phyloP scores from a whole-genome alignment of 306 rosid genomes.

The Rubus idaeus region DNA sequence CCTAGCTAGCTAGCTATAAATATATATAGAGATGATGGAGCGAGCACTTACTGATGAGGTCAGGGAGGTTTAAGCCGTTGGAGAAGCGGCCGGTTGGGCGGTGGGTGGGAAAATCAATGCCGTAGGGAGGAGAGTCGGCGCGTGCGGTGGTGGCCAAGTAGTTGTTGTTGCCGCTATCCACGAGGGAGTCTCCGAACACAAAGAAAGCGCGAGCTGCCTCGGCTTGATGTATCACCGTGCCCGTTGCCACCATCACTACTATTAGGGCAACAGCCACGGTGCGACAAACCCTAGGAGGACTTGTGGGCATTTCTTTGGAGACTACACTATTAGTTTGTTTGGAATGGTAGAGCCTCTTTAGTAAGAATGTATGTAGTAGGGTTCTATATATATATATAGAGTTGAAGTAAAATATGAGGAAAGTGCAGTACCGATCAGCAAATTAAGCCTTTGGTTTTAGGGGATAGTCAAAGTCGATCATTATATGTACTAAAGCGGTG shows the following conservation, averaged over 20 bases:
- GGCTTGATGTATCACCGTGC: not conserved
- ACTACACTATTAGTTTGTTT: not conserved
- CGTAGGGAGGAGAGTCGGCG: slow-evolving; percentile 57
- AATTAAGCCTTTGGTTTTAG: not conserved
- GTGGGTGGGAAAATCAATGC: slow-evolving; percentile 53
- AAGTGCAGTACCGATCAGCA: not conserved
- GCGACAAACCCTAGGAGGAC: not conserved
- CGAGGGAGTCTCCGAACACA: slow-evolving; percentile 60
- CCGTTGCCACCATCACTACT: not conserved
- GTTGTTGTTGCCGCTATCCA: slow-evolving; percentile 60
- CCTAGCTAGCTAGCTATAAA: not conserved
- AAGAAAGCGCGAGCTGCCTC: slow-evolving; percentile 43
- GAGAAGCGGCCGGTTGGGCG: slow-evolving; percentile 70
- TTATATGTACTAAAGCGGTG: not conserved
- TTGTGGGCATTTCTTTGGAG: not conserved
- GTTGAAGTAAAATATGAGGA: not conserved
- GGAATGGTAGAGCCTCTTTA: not conserved
- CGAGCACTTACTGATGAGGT: slow-evolving; percentile 36
- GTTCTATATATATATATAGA: not conserved
- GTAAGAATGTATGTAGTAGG: not conserved
- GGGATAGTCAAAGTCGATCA: not conserved
- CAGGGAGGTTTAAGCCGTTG: slow-evolving; percentile 63
- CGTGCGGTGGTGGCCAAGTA: slow-evolving; percentile 51
- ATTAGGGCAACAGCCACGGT: slow-evolving; percentile 6
- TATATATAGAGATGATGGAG: too few species aligned